Percentiles rank a stretch among this genome's conserved stretches.
These are phyloP conservation scores for Halteria grandinella DNA, from an alignment of 73 alveolate species.

Conservation along the genomic window DNA sequence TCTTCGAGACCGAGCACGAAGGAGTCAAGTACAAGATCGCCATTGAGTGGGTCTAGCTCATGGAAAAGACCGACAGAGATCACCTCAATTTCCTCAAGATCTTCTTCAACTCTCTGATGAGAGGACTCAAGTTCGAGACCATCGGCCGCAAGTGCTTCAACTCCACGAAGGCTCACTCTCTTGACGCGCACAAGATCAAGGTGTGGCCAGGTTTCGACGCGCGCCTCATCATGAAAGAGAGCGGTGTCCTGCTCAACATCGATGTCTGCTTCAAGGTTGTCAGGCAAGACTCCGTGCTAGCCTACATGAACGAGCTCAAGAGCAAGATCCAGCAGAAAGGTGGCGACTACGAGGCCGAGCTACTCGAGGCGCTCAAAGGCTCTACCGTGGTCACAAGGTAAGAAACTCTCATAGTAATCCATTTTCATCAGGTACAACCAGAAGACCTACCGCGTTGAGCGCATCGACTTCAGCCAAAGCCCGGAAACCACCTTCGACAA, in stretches of 20 bases:
- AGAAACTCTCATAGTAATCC: neutral
- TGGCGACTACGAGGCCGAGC: slow-evolving; percentile 27
- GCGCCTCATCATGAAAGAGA: slow-evolving; percentile 45
- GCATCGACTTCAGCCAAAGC: slow-evolving; percentile 71
- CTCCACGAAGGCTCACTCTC: slow-evolving; percentile 51
- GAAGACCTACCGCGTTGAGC: slow-evolving; percentile 79
- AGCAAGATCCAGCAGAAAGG: slow-evolving; percentile 24
- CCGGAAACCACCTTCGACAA: slow-evolving; percentile 81
- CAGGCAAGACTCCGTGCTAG: slow-evolving; percentile 66
- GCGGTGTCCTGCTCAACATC: slow-evolving; percentile 71
- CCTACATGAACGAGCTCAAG: slow-evolving; percentile 55
- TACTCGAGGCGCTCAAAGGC: slow-evolving; percentile 13
- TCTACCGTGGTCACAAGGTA: slow-evolving; percentile 48
- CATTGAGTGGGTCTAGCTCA: slow-evolving; percentile 45
- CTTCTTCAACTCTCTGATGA: slow-evolving; percentile 70
- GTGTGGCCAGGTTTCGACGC: slow-evolving; percentile 81
- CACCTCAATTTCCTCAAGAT: slow-evolving; percentile 68
- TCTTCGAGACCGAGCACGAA: slow-evolving; percentile 52
- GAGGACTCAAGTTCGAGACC: slow-evolving; percentile 60
- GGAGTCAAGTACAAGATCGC: slow-evolving; percentile 35
- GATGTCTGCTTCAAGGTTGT: slow-evolving; percentile 74
- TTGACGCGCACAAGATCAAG: slow-evolving; percentile 58
- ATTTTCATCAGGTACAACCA: slow-evolving; percentile 29
- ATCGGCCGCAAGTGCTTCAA: slow-evolving; percentile 68
- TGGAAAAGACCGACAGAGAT: slow-evolving; percentile 55